phyloP scores from a whole-genome alignment of 768 basidiomycete species.

The Butyriboletus loyo region DNA sequence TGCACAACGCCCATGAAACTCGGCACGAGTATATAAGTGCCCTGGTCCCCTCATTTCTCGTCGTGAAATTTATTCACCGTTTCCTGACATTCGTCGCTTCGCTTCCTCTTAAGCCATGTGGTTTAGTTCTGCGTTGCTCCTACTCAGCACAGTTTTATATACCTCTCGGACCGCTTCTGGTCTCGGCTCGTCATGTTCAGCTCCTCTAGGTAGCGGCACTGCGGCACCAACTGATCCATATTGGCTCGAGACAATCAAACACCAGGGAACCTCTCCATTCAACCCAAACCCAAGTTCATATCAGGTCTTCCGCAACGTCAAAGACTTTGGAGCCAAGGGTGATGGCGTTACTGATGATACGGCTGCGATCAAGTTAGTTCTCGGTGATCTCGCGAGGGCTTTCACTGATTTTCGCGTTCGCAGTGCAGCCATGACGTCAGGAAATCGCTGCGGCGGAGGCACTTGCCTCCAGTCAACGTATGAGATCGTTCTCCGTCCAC shows the following conservation, averaged over 20 bases:
- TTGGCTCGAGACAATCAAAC: slow-evolving; percentile 69
- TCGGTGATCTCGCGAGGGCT: background rate
- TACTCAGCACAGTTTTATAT: slow-evolving; percentile 12
- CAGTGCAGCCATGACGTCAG: slow-evolving; percentile 62
- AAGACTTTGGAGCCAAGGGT: slow-evolving; percentile 51
- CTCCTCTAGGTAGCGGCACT: slow-evolving; percentile 45
- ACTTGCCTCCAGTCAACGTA: slow-evolving; percentile 49
- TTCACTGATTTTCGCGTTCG: slow-evolving; percentile 4
- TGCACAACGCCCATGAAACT: background rate
- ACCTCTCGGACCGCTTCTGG: slow-evolving; percentile 17
- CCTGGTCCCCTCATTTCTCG: background rate
- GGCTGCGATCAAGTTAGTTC: slow-evolving; percentile 60
- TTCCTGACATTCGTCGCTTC: background rate
- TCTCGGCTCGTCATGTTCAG: slow-evolving; percentile 47
- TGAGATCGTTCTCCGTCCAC: background rate
- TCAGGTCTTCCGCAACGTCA: slow-evolving; percentile 75
- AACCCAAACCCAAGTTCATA: slow-evolving; percentile 52
- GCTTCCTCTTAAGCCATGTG: slow-evolving; percentile 6
- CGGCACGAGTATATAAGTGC: slow-evolving; percentile 15
- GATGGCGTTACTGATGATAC: slow-evolving; percentile 76
- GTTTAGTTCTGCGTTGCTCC: background rate
- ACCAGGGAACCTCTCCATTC: slow-evolving; percentile 69
- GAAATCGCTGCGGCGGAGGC: slow-evolving; percentile 58
- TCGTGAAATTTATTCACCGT: background rate
- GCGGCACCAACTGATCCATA: slow-evolving; percentile 45